A percentile compares a stretch with the other conserved stretches of the same genome.
phyloP scores from a whole-genome alignment of 2,329 filamentous ascomycete genomes.

The Cytospora piceae region DNA sequence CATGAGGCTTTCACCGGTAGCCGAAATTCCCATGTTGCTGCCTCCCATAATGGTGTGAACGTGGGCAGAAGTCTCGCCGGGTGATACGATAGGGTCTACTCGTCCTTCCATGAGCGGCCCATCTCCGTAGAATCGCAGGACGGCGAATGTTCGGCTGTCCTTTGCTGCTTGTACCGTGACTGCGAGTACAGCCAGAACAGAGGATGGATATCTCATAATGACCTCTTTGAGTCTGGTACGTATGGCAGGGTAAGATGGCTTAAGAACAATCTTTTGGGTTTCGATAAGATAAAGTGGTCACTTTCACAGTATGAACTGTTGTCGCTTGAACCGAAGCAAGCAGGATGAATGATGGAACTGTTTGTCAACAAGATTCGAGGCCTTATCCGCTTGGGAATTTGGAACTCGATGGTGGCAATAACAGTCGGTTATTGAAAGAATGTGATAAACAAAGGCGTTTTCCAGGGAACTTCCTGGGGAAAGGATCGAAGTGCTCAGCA shows the following conservation, averaged over 20 bases:
- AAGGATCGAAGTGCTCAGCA: constrained; percentile 25
- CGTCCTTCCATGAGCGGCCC: constrained; percentile 63
- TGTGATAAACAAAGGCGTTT: constrained; percentile 1
- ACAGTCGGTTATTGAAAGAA: constrained; percentile 4
- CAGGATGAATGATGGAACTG: constrained; percentile 4
- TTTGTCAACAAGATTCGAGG: neutral
- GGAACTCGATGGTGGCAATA: neutral
- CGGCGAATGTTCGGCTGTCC: constrained; percentile 61
- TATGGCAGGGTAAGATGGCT: neutral
- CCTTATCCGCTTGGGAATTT: constrained; percentile 9
- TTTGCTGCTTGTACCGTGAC: constrained; percentile 47
- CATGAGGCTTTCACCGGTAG: constrained; percentile 62
- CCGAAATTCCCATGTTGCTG: constrained; percentile 65
- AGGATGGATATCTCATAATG: constrained; percentile 15
- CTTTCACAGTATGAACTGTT: neutral
- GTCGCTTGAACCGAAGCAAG: constrained; percentile 43
- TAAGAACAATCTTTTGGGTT: neutral
- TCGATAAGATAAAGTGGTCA: neutral
- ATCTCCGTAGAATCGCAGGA: constrained; percentile 71
- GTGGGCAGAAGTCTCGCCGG: constrained; percentile 62
- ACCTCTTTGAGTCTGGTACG: neutral
- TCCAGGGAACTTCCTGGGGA: constrained; percentile 12
- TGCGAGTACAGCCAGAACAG: constrained; percentile 43
- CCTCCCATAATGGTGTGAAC: constrained; percentile 74
- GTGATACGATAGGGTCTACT: constrained; percentile 69